Conservation (phyloP, 2,329 filamentous ascomycete species). For the Diaporthe helianthi region DNA sequence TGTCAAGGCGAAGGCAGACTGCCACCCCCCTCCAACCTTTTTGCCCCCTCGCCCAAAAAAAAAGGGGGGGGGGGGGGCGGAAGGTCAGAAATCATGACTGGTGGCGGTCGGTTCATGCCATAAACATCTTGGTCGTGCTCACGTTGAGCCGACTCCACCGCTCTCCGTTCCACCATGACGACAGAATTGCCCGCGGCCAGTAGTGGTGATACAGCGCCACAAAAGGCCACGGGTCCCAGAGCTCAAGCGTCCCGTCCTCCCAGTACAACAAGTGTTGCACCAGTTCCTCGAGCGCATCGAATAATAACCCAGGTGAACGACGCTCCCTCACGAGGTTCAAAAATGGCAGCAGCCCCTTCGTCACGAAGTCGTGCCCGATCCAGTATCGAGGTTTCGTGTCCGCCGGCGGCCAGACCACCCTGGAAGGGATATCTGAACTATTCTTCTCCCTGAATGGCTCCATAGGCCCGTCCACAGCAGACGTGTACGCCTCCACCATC, state of each 20-base stretch:
- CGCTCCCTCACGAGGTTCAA: slow-evolving; percentile 40
- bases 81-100: neutral
- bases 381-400: slow-evolving; percentile 58
- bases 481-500: slow-evolving; percentile 61
- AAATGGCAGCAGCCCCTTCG: slow-evolving; percentile 56
- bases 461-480: slow-evolving; percentile 45
- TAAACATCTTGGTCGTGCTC: slow-evolving; percentile 55
- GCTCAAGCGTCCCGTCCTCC: slow-evolving; percentile 61
- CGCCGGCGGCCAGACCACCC: slow-evolving; percentile 35
- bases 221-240: slow-evolving; percentile 63
- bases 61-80: too few species aligned
- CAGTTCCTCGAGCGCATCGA: slow-evolving; percentile 42
- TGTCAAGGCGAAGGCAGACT: neutral
- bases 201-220: slow-evolving; percentile 65
- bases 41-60: too few species aligned
- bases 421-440: neutral
- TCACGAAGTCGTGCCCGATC: slow-evolving; percentile 70
- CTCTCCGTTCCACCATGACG: slow-evolving; percentile 50
- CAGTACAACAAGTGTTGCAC: slow-evolving; percentile 52
- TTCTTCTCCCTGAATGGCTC: slow-evolving; percentile 31
- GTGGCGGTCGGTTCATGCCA: neutral
- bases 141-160: slow-evolving; percentile 73
- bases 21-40: too few species aligned
- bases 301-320: slow-evolving; percentile 34
- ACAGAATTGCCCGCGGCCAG: slow-evolving; percentile 59